Evolutionary conservation across 495 filamentous ascomycete genomes (phyloP).

Genomic region (Penicillium roqueforti): DNA sequence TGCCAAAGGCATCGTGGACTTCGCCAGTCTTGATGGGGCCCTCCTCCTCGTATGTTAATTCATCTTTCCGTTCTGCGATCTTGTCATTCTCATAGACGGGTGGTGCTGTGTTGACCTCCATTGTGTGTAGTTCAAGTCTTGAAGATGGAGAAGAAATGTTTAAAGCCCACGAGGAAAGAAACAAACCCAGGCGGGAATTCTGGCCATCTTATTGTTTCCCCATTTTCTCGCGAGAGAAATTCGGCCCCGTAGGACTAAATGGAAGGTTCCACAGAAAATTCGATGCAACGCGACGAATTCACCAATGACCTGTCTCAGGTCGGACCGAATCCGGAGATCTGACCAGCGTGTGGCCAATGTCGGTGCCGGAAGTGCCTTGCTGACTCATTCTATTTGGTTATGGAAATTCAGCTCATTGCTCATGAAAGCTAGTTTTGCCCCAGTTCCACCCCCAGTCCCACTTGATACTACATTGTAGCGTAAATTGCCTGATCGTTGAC

Average conservation of each 20-base stretch:
- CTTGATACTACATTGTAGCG: background rate
- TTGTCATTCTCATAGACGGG: conserved; percentile 23
- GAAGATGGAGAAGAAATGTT: background rate
- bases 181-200: background rate
- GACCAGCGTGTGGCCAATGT: background rate
- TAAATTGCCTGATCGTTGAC: background rate
- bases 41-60: conserved; percentile 22
- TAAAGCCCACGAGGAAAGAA: background rate
- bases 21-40: conserved; percentile 35
- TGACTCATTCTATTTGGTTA: conserved; percentile 11
- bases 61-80: conserved; percentile 17
- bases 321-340: conserved; percentile 4
- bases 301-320: conserved; percentile 2
- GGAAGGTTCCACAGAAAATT: conserved; percentile 5
- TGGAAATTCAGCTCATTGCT: conserved; percentile 2
- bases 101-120: conserved; percentile 22
- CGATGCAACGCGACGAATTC: background rate
- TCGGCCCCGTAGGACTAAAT: conserved; percentile 1
- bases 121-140: conserved; percentile 8
- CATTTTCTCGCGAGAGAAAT: background rate
- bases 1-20: conserved; percentile 39
- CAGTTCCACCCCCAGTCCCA: background rate
- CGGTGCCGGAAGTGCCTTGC: background rate
- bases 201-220: conserved; percentile 6
- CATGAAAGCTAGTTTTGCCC: background rate